Conservation (phyloP, 169 alveolate genomes). For the Plasmodium coatneyi region DNA sequence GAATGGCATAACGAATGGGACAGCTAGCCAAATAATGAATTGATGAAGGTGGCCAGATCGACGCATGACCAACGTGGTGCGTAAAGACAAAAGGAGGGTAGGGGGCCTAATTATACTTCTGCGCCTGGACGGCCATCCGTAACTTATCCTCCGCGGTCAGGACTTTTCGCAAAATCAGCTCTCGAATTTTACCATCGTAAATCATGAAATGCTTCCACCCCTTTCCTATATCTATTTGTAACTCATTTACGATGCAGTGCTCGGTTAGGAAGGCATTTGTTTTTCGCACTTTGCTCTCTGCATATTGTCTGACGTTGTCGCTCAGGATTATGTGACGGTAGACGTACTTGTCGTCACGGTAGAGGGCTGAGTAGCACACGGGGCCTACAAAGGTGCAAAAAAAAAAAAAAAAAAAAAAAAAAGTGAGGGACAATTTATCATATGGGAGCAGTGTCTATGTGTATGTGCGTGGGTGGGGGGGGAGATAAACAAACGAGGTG, state of each 20-base stretch:
- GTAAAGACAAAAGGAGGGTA: neutral
- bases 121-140: conserved; percentile 65
- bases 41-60: neutral
- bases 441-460: neutral
- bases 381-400: conserved; percentile 77
- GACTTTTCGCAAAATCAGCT: conserved; percentile 84
- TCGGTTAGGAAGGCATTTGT: conserved; percentile 86
- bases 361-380: conserved; percentile 89
- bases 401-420: neutral
- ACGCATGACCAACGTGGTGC: neutral
- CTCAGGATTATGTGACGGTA: conserved; percentile 88
- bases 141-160: conserved; percentile 76
- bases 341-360: conserved; percentile 86
- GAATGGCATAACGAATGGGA: neutral
- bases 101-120: conserved; percentile 8
- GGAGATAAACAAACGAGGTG: neutral
- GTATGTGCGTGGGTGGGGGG: neutral
- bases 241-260: conserved; percentile 84
- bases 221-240: conserved; percentile 86
- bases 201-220: conserved; percentile 92
- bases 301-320: conserved; percentile 87
- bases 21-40: neutral
- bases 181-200: conserved; percentile 85
- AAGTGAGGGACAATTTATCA: neutral
- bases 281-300: conserved; percentile 83